Percentiles rank a stretch among this genome's conserved stretches.
phyloP scores from a whole-genome alignment of 2,329 filamentous ascomycete species.

The Monosporascus cannonballus region DNA sequence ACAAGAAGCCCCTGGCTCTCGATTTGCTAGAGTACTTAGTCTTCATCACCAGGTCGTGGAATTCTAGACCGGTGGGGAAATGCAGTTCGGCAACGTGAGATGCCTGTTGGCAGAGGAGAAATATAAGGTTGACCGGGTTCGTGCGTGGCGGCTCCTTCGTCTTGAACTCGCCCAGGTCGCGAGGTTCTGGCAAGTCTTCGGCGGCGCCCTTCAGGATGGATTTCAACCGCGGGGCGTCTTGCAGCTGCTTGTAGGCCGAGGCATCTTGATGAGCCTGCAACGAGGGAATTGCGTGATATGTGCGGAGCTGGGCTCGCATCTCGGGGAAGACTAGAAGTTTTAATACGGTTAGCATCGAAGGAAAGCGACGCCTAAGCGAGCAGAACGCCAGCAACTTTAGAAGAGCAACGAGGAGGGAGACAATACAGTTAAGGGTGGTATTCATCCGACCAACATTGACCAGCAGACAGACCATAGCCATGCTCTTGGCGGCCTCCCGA shows the following conservation, averaged over 20 bases:
- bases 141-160: constrained; percentile 62
- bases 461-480: constrained; percentile 98
- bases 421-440: constrained; percentile 90
- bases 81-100: constrained; percentile 89
- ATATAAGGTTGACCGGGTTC: constrained; percentile 95
- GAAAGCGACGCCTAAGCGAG: too few relatives aligned
- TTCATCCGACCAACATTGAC: constrained; percentile 99
- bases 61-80: constrained; percentile 79
- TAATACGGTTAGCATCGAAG: constrained; percentile 9
- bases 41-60: constrained; percentile 95
- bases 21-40: constrained; percentile 75
- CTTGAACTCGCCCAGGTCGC: constrained; percentile 77
- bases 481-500: constrained; percentile 85
- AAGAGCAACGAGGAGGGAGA: constrained; percentile 2
- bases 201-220: constrained; percentile 96
- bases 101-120: constrained; percentile 84
- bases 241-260: constrained; percentile 94
- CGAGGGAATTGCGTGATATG: constrained; percentile 96
- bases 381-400: not conserved
- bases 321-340: constrained; percentile 76
- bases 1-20: constrained; percentile 82
- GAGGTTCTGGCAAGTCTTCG: constrained; percentile 81
- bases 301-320: constrained; percentile 95
- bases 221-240: constrained; percentile 92
- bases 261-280: constrained; percentile 92